Conservation (phyloP, 2,329 filamentous ascomycete species). For the Botrytis sinoallii region DNA sequence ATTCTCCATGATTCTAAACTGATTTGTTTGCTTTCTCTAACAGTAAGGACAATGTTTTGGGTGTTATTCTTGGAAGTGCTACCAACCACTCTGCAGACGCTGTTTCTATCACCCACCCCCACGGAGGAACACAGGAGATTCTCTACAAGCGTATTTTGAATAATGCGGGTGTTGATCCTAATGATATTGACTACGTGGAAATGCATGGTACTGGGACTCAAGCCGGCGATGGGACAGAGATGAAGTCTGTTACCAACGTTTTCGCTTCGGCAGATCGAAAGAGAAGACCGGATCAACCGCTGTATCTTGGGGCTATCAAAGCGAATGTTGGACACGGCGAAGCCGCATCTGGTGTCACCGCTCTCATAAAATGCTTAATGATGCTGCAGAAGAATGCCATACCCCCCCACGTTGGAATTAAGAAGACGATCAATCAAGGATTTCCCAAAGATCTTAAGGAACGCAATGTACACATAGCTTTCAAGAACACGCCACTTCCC, state of each 20-base stretch:
- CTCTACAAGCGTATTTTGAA: constrained; percentile 69
- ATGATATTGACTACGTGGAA: constrained; percentile 79
- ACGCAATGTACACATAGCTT: constrained; percentile 33
- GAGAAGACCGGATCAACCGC: constrained; percentile 40
- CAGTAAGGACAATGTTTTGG: constrained; percentile 50
- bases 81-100: constrained; percentile 83
- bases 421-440: constrained; percentile 38
- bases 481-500: constrained; percentile 20
- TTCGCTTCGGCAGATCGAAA: constrained; percentile 40
- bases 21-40: not conserved
- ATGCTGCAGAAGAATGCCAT: constrained; percentile 37
- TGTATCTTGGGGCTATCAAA: constrained; percentile 46
- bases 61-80: constrained; percentile 62
- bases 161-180: constrained; percentile 70
- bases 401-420: constrained; percentile 36
- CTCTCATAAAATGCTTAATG: constrained; percentile 38
- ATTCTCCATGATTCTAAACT: not conserved
- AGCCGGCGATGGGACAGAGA: constrained; percentile 78
- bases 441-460: constrained; percentile 40
- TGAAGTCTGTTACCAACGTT: constrained; percentile 68
- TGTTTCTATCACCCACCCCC: constrained; percentile 80
- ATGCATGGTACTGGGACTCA: constrained; percentile 90
- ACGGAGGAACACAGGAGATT: constrained; percentile 72
- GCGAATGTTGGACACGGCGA: constrained; percentile 40
- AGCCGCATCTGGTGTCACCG: constrained; percentile 37